Percentiles rank a stretch among this genome's conserved stretches.
Conservation (phyloP, 1,284 basidiomycete species). For the Tetrapyrgos nigripes region DNA sequence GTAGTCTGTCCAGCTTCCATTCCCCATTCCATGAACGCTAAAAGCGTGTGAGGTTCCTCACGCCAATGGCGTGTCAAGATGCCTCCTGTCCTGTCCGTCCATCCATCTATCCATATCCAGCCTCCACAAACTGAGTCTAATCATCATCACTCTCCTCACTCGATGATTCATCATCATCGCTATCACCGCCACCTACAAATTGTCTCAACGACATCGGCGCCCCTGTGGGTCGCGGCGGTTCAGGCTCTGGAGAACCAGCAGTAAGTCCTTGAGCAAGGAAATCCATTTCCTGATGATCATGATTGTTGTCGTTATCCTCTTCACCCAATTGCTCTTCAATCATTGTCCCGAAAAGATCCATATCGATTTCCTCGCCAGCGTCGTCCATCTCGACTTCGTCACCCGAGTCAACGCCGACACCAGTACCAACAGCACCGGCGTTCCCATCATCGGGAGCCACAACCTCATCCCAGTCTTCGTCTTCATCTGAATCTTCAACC, state of each 20-base stretch:
- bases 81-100: no score
- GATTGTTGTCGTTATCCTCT: slow-evolving; percentile 17
- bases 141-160: slow-evolving; percentile 78
- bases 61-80: no score
- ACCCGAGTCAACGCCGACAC: slow-evolving; percentile 31
- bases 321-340: slow-evolving; percentile 51
- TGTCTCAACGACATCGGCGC: slow-evolving; percentile 61
- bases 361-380: slow-evolving; percentile 51
- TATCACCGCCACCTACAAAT: slow-evolving; percentile 47
- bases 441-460: slow-evolving; percentile 24
- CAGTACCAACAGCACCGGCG: slow-evolving; percentile 16
- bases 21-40: no score
- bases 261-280: slow-evolving; percentile 38
- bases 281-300: slow-evolving; percentile 38
- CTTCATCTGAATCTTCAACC: slow-evolving; percentile 56
- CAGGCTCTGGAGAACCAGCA: slow-evolving; percentile 50
- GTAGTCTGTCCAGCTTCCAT: no score
- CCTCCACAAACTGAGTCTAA: slow-evolving; percentile 28
- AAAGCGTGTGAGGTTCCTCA: no score
- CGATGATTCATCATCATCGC: slow-evolving; percentile 66
- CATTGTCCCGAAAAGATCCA: slow-evolving; percentile 54
- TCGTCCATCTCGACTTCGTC: slow-evolving; percentile 37
- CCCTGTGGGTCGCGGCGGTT: slow-evolving; percentile 32
- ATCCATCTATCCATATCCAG: no score
- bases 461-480: slow-evolving; percentile 63